Evolutionary conservation across 768 basidiomycete species (phyloP).

Genomic region (Pleurotus pulmonarius): DNA sequence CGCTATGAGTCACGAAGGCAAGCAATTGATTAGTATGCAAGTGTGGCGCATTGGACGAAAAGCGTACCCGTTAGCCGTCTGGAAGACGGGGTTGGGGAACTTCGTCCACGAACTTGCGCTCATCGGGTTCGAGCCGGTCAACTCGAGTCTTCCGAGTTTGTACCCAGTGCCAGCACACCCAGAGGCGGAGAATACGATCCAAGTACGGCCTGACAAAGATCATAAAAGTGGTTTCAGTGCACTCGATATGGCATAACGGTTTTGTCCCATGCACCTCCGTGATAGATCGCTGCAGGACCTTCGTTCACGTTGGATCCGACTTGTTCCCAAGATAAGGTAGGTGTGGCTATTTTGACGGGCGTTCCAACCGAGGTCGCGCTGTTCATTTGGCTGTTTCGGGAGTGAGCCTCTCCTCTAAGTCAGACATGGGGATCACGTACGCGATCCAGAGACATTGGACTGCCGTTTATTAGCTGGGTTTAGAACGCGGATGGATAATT

Average conservation of each 20-base stretch:
- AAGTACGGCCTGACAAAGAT: slow-evolving; percentile 22
- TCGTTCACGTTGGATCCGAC: slow-evolving; percentile 30
- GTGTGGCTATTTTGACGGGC: slow-evolving; percentile 28
- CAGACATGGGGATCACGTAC: slow-evolving; percentile 5
- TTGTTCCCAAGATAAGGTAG: slow-evolving; percentile 27
- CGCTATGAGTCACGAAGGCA: background rate
- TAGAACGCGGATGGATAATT: background rate
- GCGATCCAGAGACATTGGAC: slow-evolving; percentile 31
- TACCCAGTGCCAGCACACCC: slow-evolving; percentile 28
- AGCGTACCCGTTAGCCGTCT: slow-evolving; percentile 25
- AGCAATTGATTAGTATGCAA: background rate
- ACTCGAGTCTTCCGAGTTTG: slow-evolving; percentile 24
- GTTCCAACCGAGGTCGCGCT: slow-evolving; percentile 27
- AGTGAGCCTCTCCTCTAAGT: background rate
- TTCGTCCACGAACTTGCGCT: slow-evolving; percentile 27
- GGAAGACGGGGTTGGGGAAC: slow-evolving; percentile 23
- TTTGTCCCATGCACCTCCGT: slow-evolving; percentile 8
- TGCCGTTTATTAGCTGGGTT: slow-evolving; percentile 4
- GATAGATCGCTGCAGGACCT: slow-evolving; percentile 28
- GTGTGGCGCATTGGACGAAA: background rate
- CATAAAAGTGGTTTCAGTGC: too few relatives aligned
- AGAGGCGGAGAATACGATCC: slow-evolving; percentile 27
- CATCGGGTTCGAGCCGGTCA: slow-evolving; percentile 27
- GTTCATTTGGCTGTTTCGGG: slow-evolving; percentile 20
- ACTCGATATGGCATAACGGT: background rate